Evolutionary conservation across 2,329 filamentous ascomycete genomes (phyloP).

Genomic region (Aspergillus terreus): DNA sequence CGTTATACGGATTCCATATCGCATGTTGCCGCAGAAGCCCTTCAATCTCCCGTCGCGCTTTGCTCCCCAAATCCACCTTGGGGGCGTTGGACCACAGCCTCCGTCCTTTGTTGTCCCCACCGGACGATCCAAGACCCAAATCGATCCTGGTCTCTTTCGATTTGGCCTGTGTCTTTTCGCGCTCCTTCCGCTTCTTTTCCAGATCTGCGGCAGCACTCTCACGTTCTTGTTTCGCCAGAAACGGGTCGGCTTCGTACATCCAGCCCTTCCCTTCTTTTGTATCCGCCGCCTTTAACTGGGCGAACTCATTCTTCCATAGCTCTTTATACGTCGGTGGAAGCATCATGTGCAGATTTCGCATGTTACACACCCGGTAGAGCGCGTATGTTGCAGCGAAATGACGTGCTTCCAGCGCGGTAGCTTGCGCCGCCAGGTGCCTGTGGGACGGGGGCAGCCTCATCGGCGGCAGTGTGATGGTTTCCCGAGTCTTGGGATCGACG

Average conservation of each 20-base stretch:
- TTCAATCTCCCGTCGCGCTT: conserved; percentile 75
- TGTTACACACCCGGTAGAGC: conserved; percentile 86
- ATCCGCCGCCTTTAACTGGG: conserved; percentile 75
- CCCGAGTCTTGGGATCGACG: conserved; percentile 76
- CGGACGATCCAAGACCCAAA: conserved; percentile 41
- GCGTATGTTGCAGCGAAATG: conserved; percentile 92
- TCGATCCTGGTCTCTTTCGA: conserved; percentile 61
- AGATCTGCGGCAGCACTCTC: conserved; percentile 71
- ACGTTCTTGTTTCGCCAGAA: conserved; percentile 72
- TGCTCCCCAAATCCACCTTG: conserved; percentile 88
- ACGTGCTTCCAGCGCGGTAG: conserved; percentile 81
- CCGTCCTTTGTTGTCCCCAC: conserved; percentile 48
- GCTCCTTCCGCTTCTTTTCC: conserved; percentile 75
- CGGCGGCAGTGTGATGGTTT: conserved; percentile 69
- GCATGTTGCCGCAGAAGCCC: conserved; percentile 71
- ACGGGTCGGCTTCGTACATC: conserved; percentile 96
- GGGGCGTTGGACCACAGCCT: conserved; percentile 78
- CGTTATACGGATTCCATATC: conserved; percentile 79
- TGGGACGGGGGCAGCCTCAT: conserved; percentile 76
- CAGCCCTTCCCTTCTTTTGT: conserved; percentile 72
- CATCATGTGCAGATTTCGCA: conserved; percentile 94
- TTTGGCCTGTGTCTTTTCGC: conserved; percentile 56
- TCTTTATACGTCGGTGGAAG: conserved; percentile 85
- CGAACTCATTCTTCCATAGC: conserved; percentile 86
- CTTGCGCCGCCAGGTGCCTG: conserved; percentile 69